A percentile compares a stretch with the other conserved stretches of the same genome.
These are phyloP conservation scores for Ampelocalamus luodianensis DNA, from an alignment of 176 grass and related monocot species.

Conservation along the genomic window DNA sequence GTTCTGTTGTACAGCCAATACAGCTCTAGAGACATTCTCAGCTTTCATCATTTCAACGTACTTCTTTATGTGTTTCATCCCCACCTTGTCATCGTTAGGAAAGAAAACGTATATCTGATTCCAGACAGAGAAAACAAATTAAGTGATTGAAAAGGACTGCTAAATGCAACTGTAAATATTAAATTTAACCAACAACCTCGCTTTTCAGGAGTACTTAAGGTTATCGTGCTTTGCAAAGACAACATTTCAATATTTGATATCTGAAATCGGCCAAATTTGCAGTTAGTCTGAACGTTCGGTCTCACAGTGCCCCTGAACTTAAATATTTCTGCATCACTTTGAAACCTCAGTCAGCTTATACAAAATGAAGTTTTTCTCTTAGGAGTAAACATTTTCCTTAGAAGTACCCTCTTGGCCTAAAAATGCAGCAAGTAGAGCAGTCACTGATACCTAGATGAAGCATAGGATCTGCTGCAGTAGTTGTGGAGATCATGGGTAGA, in stretches of 20 bases:
- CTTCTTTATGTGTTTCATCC: slow-evolving; percentile 98
- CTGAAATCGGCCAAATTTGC: neutral
- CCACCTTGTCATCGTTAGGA: slow-evolving; percentile 94
- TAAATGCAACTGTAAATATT: neutral
- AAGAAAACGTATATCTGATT: slow-evolving; percentile 97
- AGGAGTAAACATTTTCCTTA: neutral
- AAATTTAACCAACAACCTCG: neutral
- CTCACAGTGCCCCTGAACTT: neutral
- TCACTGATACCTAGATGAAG: neutral
- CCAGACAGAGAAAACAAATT: neutral
- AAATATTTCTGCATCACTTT: neutral
- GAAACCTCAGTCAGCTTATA: neutral
- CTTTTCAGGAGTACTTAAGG: neutral
- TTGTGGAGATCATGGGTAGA: too few species aligned
- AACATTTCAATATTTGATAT: neutral
- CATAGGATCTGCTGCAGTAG: neutral
- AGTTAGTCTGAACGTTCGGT: neutral
- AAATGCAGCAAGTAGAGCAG: neutral
- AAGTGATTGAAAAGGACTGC: neutral
- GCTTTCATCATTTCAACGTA: slow-evolving; percentile 87
- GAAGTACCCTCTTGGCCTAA: neutral
- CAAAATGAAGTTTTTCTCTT: neutral
- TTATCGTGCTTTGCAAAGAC: neutral
- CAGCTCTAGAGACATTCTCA: slow-evolving; percentile 75
- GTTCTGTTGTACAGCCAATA: slow-evolving; percentile 82